Evolutionary conservation across 1,139 yeast species (phyloP), one percentile per base, ranked within the genome.

Genomic region (Neolecta irregularis): DNA sequence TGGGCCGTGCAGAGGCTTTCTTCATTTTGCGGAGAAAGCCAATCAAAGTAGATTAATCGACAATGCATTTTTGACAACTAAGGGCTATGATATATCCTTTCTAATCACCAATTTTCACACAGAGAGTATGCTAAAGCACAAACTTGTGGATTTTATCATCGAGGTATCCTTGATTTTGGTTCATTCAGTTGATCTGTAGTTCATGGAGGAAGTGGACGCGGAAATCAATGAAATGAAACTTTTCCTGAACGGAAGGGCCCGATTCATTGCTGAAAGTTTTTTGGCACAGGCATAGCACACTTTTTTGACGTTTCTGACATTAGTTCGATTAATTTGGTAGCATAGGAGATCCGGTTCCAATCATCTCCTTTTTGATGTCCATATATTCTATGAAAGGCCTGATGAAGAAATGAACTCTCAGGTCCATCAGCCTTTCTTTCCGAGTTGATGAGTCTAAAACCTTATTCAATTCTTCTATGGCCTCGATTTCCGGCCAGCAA

Each of bases 121-220:
- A 7, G 96, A 88, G 56, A 77, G 77, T 48, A 83, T 88, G 94
- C 69, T 85, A 57, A 88, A 91, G 60, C 88, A 78, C 52, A 91
- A 91, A 57, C 68, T 88, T 51, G 94, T 88, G 34, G 98, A 88
- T 56, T 88, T 88, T 54, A 83, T 88, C 49, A 81, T 88, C 50
- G 96, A 88, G 41, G 50, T 43, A 32, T 3, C 44, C 30, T 24
- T 9, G 6, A 13, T 5, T 21, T 18, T 6, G 8, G 15, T 9
- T 9, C 28, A 3, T 9, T 11, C 18, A 9, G 26, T 41, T 38
- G 29, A 44, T 41, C 6, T 13, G 12, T 16, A 48, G 60, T 88
- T 91, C 56, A 85, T 88, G 98, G 98, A 88, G 57, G 98, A 85
- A 51, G 98, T 88, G 18, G 99, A 88, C 58, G 88, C 85, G 61